These are phyloP conservation scores for Aspergillus cejpii DNA, from an alignment of 2,329 filamentous ascomycete species.

Conservation along the genomic window DNA sequence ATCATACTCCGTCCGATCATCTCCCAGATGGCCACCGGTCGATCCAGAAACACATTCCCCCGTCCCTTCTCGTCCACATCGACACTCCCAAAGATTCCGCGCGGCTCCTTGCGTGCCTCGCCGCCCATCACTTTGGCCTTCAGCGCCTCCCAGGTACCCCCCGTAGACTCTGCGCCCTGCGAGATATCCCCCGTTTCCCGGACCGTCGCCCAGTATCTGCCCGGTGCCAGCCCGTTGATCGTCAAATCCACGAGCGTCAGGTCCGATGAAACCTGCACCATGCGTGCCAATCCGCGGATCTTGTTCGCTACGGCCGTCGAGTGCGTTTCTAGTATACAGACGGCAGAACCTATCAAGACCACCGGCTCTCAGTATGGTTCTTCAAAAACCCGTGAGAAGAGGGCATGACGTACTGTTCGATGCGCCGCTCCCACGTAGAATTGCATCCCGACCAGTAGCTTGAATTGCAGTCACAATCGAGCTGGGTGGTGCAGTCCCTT, in stretches of 20 bases:
- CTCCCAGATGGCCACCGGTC: conserved; percentile 84
- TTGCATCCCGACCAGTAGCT: conserved; percentile 84
- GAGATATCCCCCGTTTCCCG: conserved; percentile 83
- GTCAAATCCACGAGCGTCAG: conserved; percentile 83
- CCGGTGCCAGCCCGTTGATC: conserved; percentile 71
- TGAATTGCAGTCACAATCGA: conserved; percentile 85
- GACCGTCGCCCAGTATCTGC: conserved; percentile 76
- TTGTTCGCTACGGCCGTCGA: conserved; percentile 54
- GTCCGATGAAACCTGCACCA: conserved; percentile 79
- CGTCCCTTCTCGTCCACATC: conserved; percentile 68
- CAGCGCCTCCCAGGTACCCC: conserved; percentile 66
- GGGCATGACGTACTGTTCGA: conserved; percentile 59
- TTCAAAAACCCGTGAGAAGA: conserved; percentile 2
- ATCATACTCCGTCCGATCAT: conserved; percentile 90
- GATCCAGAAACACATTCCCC: conserved; percentile 74
- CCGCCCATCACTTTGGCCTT: conserved; percentile 38
- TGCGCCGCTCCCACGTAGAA: conserved; percentile 78
- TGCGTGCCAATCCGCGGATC: conserved; percentile 79
- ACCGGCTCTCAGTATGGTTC: conserved; percentile 1
- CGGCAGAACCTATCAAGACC: conserved; percentile 44
- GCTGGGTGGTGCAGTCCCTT: conserved; percentile 84
- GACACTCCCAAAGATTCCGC: conserved; percentile 66
- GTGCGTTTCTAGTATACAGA: conserved; percentile 91
- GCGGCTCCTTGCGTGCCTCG: conserved; percentile 36
- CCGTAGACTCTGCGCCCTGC: conserved; percentile 71